Evolutionary conservation across 1,139 yeast species (phyloP), one percentile per base, ranked within the genome.

Genomic region (Chernovozyma aurita): DNA sequence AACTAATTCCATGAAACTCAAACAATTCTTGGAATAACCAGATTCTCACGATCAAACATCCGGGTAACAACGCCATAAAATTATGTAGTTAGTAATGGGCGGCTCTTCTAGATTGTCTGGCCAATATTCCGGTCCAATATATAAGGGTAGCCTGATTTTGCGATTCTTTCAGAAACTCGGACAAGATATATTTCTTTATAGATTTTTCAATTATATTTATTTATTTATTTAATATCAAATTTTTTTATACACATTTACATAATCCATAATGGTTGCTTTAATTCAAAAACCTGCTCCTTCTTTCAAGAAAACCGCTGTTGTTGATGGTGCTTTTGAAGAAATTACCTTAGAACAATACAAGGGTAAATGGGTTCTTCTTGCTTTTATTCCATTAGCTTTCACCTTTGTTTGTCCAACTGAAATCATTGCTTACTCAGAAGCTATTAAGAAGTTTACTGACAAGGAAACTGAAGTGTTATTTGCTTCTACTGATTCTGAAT

Each of bases 371-470:
- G 96, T 92, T 48, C 72, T 92, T 50, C 77, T 92, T 59, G 97
- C 95, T 49, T 92, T 92, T 75, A 84, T 92, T 65, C 98, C 98
- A 69, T 76, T 90, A 78, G 97, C 97, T 40, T 92, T 92, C 88
- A 92, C 98, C 47, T 92, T 92, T 56, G 97, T 92, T 49, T 92
- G 98, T 73, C 98, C 97, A 65, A 92, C 97, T 50, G 97, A 90
- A 76, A 88, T 90, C 74, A 82, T 92, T 70, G 97, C 97, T 55
- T 92, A 87, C 83, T 85, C 96, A 47, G 96, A 90, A 55, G 96
- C 96, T 52, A 84, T 79, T 53, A 79, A 83, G 76, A 80, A 83
- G 76, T 92, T 92, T 71, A 68, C 83, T 53, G 95, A 79, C 51
- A 84, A 87, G 65, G 92, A 81, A 57, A 80, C 88, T 52, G 85